phyloP scores from a whole-genome alignment of 2,329 filamentous ascomycete genomes.

The Epichloe baconii region DNA sequence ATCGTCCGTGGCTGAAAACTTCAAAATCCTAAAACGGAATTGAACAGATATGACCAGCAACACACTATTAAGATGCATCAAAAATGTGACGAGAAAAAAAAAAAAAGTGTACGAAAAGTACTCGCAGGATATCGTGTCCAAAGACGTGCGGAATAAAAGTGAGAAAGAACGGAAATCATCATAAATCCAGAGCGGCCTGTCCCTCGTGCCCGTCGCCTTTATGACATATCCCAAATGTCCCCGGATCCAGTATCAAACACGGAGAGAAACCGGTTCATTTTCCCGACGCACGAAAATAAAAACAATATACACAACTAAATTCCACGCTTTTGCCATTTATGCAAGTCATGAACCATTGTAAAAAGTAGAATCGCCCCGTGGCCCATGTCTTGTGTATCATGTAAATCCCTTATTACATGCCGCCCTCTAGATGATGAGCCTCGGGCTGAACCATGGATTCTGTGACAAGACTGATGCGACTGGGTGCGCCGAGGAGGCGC shows the following conservation, averaged over 20 bases:
- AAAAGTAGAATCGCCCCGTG: background rate
- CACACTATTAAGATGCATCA: background rate
- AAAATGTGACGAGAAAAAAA: no score
- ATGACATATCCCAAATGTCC: background rate
- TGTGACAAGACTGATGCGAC: slow-evolving; percentile 24
- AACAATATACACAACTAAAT: background rate
- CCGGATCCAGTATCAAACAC: background rate
- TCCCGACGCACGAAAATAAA: background rate
- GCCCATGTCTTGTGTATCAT: background rate
- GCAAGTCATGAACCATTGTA: slow-evolving; percentile 1
- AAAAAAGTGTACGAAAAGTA: no score
- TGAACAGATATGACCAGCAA: background rate
- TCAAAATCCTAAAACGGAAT: background rate
- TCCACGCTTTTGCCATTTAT: background rate
- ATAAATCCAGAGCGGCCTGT: background rate
- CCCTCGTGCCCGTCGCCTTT: background rate
- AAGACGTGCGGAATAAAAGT: background rate
- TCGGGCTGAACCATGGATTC: slow-evolving; percentile 21
- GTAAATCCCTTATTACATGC: slow-evolving; percentile 15
- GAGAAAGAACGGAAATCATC: background rate
- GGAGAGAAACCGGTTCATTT: background rate
- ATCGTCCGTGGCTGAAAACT: background rate
- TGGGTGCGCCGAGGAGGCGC: slow-evolving; percentile 27
- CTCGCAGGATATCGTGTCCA: background rate
- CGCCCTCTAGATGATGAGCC: slow-evolving; percentile 20